Evolutionary conservation across 179 eudicot species (phyloP), one percentile per base, ranked within the genome.

Genomic region (Beta macrorhiza): DNA sequence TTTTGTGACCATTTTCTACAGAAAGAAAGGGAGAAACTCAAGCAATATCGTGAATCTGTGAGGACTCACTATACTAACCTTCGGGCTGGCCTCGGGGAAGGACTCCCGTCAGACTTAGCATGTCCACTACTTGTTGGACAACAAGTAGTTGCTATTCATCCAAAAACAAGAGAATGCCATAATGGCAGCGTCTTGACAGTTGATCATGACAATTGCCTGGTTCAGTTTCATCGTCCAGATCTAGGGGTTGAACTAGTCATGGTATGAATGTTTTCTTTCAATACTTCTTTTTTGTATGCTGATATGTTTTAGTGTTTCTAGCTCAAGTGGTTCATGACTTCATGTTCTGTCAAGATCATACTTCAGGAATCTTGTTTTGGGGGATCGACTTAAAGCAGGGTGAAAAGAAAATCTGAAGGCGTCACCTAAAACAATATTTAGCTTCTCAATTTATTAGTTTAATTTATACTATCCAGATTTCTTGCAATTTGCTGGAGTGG

Each of bases 41-140:
- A 91, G 82, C 89, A 90, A 72, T 96, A 96, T 78, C 93, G 99
- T 73, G 97, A 94, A 78, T 90, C 94, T 71, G 97, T 96, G n/a
- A 87, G 99, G 89, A 84, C 79, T 76, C 97, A 90, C 75, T 94
- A 96, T 85, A 82, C 91, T 73, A 94, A 91, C 75, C 91, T 92
- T 83, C 96, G 96, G 75, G 89, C 86, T 74, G 97, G 99, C 74
- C 78, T 83, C 17, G 86, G 92, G 83, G 97, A 96, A 79, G 99
- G 98, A 77, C 91, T 94, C 62, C 97, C 96, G 14, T 89, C 92
- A 45, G 99, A 96, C 85, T 90, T 96, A 79, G 96, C 97, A 2
- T 88, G 89, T 59, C 97, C 99, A 32, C 90, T 94, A 86, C 85
- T 91, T 10, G 98, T 94, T 81, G 98, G 97, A 68, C 99, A 96